Evolutionary conservation across 2,329 filamentous ascomycete species (phyloP).

Genomic region (Colletotrichum graminicola): DNA sequence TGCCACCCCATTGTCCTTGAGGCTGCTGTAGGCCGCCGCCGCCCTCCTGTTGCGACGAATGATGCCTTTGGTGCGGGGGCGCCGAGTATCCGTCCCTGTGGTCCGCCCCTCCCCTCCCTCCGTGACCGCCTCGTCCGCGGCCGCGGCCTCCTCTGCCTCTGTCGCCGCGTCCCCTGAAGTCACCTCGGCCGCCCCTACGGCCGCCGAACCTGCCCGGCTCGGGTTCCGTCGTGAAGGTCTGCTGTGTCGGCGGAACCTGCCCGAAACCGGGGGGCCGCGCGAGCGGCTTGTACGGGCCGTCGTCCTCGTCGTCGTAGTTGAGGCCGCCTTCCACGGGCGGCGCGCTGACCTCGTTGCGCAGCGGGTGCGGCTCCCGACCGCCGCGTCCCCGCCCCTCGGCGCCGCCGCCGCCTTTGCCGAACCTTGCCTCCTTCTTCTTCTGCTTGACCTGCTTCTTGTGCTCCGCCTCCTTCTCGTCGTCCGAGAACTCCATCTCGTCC

Average conservation of each 20-base stretch:
- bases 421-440: conserved; percentile 67
- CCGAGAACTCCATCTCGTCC: conserved; percentile 94
- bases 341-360: conserved; percentile 56
- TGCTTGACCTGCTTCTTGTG: conserved; percentile 79
- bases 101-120: conserved; percentile 51
- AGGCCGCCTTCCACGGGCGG: conserved; percentile 56
- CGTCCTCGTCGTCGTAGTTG: conserved; percentile 77
- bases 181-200: conserved; percentile 58
- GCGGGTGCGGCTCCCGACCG: conserved; percentile 54
- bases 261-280: conserved; percentile 75
- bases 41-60: conserved; percentile 28
- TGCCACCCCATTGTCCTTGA: conserved; percentile 52
- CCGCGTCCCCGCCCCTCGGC: conserved; percentile 49
- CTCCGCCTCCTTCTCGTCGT: conserved; percentile 93
- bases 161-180: conserved; percentile 60
- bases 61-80: conserved; percentile 49
- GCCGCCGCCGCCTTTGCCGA: conserved; percentile 52
- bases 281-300: conserved; percentile 79
- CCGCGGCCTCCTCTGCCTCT: conserved; percentile 54
- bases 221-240: conserved; percentile 57
- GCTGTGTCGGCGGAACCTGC: conserved; percentile 60
- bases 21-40: conserved; percentile 44
- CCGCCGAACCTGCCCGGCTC: conserved; percentile 47
- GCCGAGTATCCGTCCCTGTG: conserved; percentile 58
- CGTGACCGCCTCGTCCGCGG: conserved; percentile 52